Conservation (phyloP, 2,329 filamentous ascomycete species). For the Daldinia eschscholtzii region DNA sequence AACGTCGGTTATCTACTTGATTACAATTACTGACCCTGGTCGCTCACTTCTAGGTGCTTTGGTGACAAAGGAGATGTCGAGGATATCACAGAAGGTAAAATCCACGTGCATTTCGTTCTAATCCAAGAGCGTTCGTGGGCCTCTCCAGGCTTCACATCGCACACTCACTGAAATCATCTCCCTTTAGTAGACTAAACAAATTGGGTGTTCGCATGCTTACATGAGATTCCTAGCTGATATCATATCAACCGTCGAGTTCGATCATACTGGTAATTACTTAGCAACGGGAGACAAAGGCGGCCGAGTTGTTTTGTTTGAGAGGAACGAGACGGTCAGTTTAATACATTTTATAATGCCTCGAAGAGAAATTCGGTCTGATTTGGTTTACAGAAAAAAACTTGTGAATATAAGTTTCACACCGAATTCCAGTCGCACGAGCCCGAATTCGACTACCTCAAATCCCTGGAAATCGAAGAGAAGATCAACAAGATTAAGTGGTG, state of each 20-base stretch:
- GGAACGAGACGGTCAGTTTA: constrained; percentile 89
- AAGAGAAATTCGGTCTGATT: constrained; percentile 31
- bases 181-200: constrained; percentile 2
- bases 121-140: not conserved
- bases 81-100: constrained; percentile 93
- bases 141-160: not conserved
- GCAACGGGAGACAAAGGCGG: constrained; percentile 92
- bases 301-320: constrained; percentile 86
- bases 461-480: constrained; percentile 99
- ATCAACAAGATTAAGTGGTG: constrained; percentile 99
- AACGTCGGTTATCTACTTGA: constrained; percentile 5
- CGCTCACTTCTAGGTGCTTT: constrained; percentile 79
- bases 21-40: constrained; percentile 43
- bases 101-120: constrained; percentile 9
- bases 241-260: constrained; percentile 91
- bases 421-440: constrained; percentile 99
- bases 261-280: constrained; percentile 90
- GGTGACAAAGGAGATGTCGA: constrained; percentile 99
- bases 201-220: constrained; percentile 45
- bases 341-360: constrained; percentile 4
- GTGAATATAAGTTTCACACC: constrained; percentile 99
- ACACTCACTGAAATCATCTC: not conserved
- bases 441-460: constrained; percentile 99
- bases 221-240: constrained; percentile 75
- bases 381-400: constrained; percentile 90